Evolutionary conservation across 2,329 filamentous ascomycete species (phyloP).

Genomic region (Colletotrichum cuscutae): DNA sequence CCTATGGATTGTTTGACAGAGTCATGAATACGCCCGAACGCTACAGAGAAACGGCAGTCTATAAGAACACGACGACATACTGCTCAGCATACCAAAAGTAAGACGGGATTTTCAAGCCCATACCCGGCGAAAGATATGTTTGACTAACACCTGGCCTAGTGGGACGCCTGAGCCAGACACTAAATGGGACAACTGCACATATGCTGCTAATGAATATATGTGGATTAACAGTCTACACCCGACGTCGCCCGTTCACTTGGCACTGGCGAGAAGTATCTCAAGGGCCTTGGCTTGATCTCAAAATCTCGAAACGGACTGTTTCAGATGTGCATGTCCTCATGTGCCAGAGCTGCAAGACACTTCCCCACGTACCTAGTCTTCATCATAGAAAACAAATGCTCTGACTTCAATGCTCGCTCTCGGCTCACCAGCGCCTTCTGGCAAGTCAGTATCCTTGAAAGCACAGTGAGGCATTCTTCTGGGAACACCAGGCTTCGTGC

Average conservation of each 20-base stretch:
- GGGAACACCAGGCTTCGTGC: slow-evolving; percentile 55
- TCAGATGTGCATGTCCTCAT: no score
- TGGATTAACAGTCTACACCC: not conserved
- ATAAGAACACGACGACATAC: not conserved
- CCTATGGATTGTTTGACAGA: not conserved
- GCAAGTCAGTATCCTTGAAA: slow-evolving; percentile 53
- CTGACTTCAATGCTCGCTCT: slow-evolving; percentile 78
- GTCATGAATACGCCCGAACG: not conserved
- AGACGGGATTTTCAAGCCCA: not conserved
- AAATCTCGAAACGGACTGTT: not conserved
- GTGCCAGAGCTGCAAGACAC: no score
- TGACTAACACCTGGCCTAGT: not conserved
- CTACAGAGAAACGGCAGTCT: not conserved
- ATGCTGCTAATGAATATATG: not conserved
- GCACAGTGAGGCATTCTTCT: slow-evolving; percentile 61
- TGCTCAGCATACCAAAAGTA: not conserved
- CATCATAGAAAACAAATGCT: slow-evolving; percentile 68
- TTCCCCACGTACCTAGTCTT: slow-evolving; percentile 10
- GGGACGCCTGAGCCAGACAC: not conserved
- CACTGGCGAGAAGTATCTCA: not conserved
- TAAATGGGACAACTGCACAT: slow-evolving; percentile 1
- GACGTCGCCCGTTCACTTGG: not conserved
- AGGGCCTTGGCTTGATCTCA: not conserved
- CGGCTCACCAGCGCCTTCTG: slow-evolving; percentile 65
- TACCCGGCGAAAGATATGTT: no score